Conservation (phyloP, 257 asterid species). For the Eustoma russellianum region DNA sequence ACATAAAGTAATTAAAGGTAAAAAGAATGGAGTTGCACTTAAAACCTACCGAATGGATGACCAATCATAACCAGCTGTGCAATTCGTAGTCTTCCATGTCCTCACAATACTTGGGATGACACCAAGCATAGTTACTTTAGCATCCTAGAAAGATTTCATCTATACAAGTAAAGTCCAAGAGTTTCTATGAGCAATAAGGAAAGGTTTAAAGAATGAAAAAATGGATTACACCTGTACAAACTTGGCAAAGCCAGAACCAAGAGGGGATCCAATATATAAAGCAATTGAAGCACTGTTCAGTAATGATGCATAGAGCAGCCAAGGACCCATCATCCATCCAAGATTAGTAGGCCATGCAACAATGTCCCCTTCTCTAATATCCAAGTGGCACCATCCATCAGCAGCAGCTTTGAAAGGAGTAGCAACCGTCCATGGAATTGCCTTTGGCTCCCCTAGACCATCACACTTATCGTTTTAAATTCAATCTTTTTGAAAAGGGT, state of each 20-base stretch:
- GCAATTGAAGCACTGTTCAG: constrained; percentile 91
- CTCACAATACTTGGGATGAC: constrained; percentile 94
- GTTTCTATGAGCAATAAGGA: background rate
- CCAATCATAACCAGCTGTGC: constrained; percentile 75
- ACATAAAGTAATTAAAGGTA: background rate
- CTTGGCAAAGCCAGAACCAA: constrained; percentile 86
- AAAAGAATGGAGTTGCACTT: constrained; percentile 2
- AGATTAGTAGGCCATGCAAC: constrained; percentile 98
- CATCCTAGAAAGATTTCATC: constrained; percentile 47
- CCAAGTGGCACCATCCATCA: constrained; percentile 98
- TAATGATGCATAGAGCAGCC: constrained; percentile 79
- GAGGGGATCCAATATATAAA: constrained; percentile 87
- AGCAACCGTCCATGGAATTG: constrained; percentile 85
- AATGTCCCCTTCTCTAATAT: constrained; percentile 72
- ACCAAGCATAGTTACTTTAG: constrained; percentile 91
- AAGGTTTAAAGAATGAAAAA: constrained; percentile 3
- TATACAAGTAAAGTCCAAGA: background rate
- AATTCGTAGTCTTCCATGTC: constrained; percentile 70
- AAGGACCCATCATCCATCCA: constrained; percentile 99
- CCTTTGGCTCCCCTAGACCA: constrained; percentile 91
- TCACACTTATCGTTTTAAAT: constrained; percentile 6
- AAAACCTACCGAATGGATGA: constrained; percentile 76
- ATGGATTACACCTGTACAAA: constrained; percentile 69
- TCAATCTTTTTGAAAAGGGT: background rate
- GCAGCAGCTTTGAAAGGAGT: constrained; percentile 96